Evolutionary conservation across 305 asterid species (phyloP), one percentile per base, ranked within the genome.

Genomic region (Fraxinus platypoda): DNA sequence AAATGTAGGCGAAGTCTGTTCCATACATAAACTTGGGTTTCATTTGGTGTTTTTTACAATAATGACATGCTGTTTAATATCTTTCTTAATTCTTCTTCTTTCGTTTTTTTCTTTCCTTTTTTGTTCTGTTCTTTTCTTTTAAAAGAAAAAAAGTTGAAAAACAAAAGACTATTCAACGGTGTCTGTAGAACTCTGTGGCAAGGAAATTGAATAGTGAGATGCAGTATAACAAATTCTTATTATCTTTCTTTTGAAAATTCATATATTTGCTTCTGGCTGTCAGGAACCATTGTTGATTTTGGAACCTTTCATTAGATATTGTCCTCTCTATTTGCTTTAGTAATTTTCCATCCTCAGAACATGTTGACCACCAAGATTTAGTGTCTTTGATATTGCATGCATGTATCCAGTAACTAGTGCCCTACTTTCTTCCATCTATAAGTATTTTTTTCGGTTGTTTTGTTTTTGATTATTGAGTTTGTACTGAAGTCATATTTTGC

Each of bases 291-390:
- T 75, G 37, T 68, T 68, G 74, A 68, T 5, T 68, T 25, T 68
- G 37, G 35, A 28, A 26, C 75, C 75, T 68, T 64, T 11, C 9
- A 68, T 68, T 28, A 28, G 75, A 68, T 28, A 68, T 41, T 15
- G 19, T 13, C 25, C 23, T 0, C 4, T 75, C 43, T 75, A 80
- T 80, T 81, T 78, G 79, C 82, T 80, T 78, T 52, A 30, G 82
- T 74, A 70, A 81, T 59, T 80, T 35, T 43, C 72, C 25, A 71
- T 81, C 66, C 33, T 37, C 71, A 57, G 59, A 81, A 74, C 78
- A 37, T 73, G 80, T 78, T 74, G 72, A 71, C 43, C 38, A 13
- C 77, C 78, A 30, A n/a, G 76, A 62, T 81, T 78, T 78, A 79
- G 31, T 59, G 59, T 62, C 84, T 33, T 25, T 41, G 41, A 66